These are phyloP conservation scores for Colletotrichum euphorbiae DNA, from an alignment of 2,329 filamentous ascomycete species.

Conservation along the genomic window DNA sequence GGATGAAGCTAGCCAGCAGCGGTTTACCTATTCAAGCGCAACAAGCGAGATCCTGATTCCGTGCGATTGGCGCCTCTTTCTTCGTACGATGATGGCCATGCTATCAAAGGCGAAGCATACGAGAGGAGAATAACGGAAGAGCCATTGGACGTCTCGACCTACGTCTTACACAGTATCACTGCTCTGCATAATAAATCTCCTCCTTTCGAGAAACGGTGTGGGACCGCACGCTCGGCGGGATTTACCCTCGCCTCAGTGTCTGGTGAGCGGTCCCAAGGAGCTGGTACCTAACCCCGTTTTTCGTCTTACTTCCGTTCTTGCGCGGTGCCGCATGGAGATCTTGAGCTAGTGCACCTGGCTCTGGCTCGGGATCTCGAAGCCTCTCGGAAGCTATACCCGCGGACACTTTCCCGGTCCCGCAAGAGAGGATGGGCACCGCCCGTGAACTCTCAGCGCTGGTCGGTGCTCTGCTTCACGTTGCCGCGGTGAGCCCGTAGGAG, in stretches of 20 bases:
- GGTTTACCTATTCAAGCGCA: too few relatives aligned
- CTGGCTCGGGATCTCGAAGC: too few relatives aligned
- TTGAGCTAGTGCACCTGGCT: too few relatives aligned
- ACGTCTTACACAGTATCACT: neutral
- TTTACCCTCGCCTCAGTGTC: neutral
- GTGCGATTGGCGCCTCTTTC: too few relatives aligned
- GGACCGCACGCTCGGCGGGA: neutral
- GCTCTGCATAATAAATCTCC: too few relatives aligned
- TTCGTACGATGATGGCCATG: too few relatives aligned
- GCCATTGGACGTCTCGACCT: neutral
- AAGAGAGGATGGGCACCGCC: too few relatives aligned
- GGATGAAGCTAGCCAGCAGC: too few relatives aligned
- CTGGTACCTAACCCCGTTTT: constrained; percentile 17
- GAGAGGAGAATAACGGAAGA: neutral
- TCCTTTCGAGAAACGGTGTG: neutral
- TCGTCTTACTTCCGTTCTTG: neutral
- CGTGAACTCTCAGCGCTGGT: neutral
- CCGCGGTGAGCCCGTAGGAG: too few relatives aligned
- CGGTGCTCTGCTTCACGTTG: neutral
- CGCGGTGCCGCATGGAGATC: neutral
- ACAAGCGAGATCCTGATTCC: too few relatives aligned
- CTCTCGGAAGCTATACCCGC: constrained; percentile 1
- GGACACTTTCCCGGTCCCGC: neutral
- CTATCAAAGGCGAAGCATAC: neutral
- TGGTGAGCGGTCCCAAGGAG: constrained; percentile 1